These are phyloP conservation scores for Castanospermum australe DNA, from an alignment of 306 rosid genomes.

Conservation along the genomic window DNA sequence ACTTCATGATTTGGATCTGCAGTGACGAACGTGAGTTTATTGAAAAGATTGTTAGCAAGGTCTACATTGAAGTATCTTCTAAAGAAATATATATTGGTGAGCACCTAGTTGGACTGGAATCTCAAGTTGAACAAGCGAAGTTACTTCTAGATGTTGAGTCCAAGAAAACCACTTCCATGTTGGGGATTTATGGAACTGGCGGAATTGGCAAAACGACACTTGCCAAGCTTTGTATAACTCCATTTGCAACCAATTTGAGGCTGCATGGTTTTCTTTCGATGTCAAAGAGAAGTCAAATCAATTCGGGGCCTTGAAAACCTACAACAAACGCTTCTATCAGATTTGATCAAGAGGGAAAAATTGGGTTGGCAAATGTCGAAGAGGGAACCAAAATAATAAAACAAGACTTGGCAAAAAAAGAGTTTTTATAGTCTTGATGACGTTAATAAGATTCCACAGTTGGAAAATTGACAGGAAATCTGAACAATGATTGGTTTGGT, in stretches of 20 bases:
- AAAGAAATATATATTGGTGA: neutral
- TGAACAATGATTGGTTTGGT: neutral
- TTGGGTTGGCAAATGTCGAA: neutral
- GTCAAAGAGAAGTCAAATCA: neutral
- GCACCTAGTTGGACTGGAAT: neutral
- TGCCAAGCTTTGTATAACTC: neutral
- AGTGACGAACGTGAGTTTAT: neutral
- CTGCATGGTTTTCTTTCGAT: neutral
- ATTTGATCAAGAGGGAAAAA: too few relatives aligned
- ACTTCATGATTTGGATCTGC: neutral
- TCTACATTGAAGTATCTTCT: neutral
- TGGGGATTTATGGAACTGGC: neutral
- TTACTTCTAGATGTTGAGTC: neutral
- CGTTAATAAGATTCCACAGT: neutral
- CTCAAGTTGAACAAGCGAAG: neutral
- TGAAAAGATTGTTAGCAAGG: neutral
- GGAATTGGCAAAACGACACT: neutral
- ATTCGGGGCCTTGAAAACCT: too few relatives aligned
- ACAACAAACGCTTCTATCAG: too few relatives aligned
- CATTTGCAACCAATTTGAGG: neutral
- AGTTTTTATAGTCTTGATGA: neutral
- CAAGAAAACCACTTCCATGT: neutral
- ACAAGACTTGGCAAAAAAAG: neutral
- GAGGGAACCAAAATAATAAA: neutral
- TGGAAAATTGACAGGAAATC: neutral